Base-by-base conservation (phyloP, 2,329 filamentous ascomycete genomes). In the Venturia carpophila region DNA sequence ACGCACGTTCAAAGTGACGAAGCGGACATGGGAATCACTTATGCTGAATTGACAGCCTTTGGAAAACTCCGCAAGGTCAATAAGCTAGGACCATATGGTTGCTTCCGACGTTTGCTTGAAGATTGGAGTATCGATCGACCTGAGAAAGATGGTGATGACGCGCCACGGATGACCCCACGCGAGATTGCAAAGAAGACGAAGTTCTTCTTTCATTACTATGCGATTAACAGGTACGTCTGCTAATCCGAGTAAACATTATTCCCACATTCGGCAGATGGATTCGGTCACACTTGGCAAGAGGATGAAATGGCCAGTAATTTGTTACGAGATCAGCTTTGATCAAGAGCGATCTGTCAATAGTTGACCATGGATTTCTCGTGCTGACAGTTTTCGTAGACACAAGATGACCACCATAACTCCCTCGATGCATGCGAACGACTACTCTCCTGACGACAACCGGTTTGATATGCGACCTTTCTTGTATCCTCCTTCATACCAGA, bases 1-100 rank as follows among this genome's bases (percentile, higher is more conserved):
- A 79, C 78, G 19, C 88, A 89, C 69, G 80, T 81, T 5, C 83
- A 86, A 68, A 78, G 75, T 67, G 84, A 86, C 69, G 83, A 85
- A 69, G 83, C 79, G 76, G 74, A 74, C 52, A 75, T 76, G 71
- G 74, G 80, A 45, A 78, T 83, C 67, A 81, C 79, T 0, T 83
- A 85, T 72, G 79, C 78, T 60, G 82, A 85, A 68, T 78, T 85
- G 41, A 77, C 75, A 2, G 75, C 79, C 5, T 82, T 84, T 64
- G 81, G 83, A 3, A 77, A 78, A 24, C 72, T 84, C 34, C 80
- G 83, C 61, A 86, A 86, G 68, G 78, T 80, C 5, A 73, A 78
- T 62, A 83, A 83, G 67, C 76, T 84, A 1, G 82, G 82, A 0
- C 79, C 80, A 0, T 84, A 80, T 70, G 79, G 79, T 24, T 82